phyloP scores from a whole-genome alignment of 768 basidiomycete species.

The Pulveroboletus sp. region DNA sequence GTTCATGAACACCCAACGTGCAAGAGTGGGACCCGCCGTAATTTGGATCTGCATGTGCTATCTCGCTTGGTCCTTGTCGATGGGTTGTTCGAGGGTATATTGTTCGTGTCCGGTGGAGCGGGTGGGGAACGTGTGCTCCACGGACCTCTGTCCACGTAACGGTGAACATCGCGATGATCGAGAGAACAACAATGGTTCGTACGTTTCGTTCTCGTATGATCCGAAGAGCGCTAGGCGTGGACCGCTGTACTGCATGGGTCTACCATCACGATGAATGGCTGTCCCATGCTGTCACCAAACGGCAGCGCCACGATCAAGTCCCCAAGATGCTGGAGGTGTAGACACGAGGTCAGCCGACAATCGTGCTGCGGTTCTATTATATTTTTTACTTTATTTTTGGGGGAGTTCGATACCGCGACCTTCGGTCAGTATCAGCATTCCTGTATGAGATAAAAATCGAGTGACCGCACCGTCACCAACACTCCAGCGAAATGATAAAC shows the following conservation, averaged over 20 bases:
- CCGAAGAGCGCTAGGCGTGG: constrained; percentile 3
- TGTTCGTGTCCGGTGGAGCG: not conserved
- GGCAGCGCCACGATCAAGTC: constrained; percentile 14
- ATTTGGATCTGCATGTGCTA: constrained; percentile 3
- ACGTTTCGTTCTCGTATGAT: constrained; percentile 9
- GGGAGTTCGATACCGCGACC: not conserved
- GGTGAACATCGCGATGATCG: constrained; percentile 5
- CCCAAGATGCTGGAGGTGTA: not conserved
- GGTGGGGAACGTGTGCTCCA: not conserved
- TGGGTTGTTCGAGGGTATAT: not conserved
- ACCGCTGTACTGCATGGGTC: not conserved
- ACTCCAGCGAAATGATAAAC: not conserved
- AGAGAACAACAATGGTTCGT: not conserved
- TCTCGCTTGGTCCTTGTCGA: not conserved
- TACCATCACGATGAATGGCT: constrained; percentile 2
- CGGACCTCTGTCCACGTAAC: constrained; percentile 3
- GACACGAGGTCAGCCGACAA: not conserved
- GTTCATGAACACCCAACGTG: not conserved
- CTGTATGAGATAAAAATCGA: not conserved
- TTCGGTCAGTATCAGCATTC: not conserved
- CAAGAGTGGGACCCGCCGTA: not conserved
- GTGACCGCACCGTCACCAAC: not conserved
- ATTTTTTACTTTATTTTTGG: not conserved
- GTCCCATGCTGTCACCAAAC: constrained; percentile 5
- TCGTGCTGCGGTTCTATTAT: not conserved